These are phyloP conservation scores for Prunus davidiana DNA, from an alignment of 306 rosid genomes.

Conservation along the genomic window DNA sequence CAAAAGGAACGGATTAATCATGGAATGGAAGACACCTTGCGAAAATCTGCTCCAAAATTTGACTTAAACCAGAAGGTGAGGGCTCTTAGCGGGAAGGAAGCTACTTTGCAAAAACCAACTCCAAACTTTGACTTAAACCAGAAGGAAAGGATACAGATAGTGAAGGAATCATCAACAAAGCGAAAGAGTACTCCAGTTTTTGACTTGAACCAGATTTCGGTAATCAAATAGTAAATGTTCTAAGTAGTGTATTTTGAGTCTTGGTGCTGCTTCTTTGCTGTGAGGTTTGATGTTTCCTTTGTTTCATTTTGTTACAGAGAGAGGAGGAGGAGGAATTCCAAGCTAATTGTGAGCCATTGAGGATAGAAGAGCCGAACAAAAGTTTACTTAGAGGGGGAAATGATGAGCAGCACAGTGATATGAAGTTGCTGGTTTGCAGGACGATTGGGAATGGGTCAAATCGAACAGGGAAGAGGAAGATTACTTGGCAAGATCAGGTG, in stretches of 20 bases:
- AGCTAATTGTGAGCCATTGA: conserved; percentile 43
- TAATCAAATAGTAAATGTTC: conserved; percentile 24
- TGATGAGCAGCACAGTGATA: conserved; percentile 63
- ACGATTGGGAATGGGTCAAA: conserved; percentile 63
- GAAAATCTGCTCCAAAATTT: conserved; percentile 37
- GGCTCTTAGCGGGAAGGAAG: conserved; percentile 42
- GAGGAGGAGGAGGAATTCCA: conserved; percentile 92
- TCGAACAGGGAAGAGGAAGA: conserved; percentile 86
- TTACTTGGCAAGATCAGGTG: conserved; percentile 97
- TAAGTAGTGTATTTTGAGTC: conserved; percentile 5
- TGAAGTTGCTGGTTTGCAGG: conserved; percentile 72
- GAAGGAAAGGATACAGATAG: conserved; percentile 53
- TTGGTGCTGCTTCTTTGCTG: conserved; percentile 7
- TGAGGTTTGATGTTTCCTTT: conserved; percentile 12
- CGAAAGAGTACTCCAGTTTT: conserved; percentile 46
- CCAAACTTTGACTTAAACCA: conserved; percentile 53
- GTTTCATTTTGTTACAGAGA: conserved; percentile 37
- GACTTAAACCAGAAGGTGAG: conserved; percentile 70
- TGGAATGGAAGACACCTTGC: conserved; percentile 33
- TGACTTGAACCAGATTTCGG: conserved; percentile 97
- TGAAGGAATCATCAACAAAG: conserved; percentile 59
- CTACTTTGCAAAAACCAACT: conserved; percentile 30
- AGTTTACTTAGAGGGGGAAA: conserved; percentile 47
- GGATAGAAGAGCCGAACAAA: conserved; percentile 65
- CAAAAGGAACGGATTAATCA: conserved; percentile 45